phyloP scores from a whole-genome alignment of 768 basidiomycete species.

The Coprinopsis sp. region DNA sequence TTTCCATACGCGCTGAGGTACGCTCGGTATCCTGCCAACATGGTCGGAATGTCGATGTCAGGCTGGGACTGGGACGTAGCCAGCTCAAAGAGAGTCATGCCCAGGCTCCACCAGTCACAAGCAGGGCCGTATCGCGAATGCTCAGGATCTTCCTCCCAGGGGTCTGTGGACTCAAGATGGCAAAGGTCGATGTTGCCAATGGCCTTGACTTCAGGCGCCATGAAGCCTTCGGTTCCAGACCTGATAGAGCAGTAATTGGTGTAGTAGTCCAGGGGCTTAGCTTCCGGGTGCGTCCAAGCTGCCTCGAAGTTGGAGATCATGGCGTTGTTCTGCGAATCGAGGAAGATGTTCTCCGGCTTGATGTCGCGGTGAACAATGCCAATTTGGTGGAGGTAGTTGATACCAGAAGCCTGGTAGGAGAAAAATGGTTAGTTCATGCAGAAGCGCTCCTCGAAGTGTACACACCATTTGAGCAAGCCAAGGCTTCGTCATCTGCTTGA shows the following conservation, averaged over 20 bases:
- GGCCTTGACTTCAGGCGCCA: constrained; percentile 5
- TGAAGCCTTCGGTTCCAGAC: background rate
- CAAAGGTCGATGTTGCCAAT: background rate
- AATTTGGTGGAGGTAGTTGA: constrained; percentile 12
- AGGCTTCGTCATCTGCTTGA: background rate
- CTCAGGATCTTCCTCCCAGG: background rate
- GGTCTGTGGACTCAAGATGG: background rate
- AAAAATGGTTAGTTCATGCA: background rate
- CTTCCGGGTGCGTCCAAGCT: background rate
- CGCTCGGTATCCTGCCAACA: too few relatives aligned
- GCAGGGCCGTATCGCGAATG: constrained; percentile 62
- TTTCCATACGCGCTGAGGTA: too few relatives aligned
- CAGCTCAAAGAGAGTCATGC: constrained; percentile 64
- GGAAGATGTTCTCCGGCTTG: constrained; percentile 13
- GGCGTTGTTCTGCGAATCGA: constrained; percentile 9
- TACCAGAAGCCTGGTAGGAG: constrained; percentile 6
- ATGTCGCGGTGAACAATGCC: constrained; percentile 17
- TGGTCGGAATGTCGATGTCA: too few relatives aligned
- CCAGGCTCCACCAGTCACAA: constrained; percentile 94
- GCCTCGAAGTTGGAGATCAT: constrained; percentile 12
- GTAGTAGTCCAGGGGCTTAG: background rate
- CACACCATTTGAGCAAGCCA: constrained; percentile 8
- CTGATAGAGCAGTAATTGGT: background rate
- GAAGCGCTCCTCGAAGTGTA: too few relatives aligned
- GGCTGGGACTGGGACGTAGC: too few relatives aligned